These are phyloP conservation scores for Pontederia crassipes DNA, from an alignment of 176 grass and related monocot genomes.

Conservation along the genomic window DNA sequence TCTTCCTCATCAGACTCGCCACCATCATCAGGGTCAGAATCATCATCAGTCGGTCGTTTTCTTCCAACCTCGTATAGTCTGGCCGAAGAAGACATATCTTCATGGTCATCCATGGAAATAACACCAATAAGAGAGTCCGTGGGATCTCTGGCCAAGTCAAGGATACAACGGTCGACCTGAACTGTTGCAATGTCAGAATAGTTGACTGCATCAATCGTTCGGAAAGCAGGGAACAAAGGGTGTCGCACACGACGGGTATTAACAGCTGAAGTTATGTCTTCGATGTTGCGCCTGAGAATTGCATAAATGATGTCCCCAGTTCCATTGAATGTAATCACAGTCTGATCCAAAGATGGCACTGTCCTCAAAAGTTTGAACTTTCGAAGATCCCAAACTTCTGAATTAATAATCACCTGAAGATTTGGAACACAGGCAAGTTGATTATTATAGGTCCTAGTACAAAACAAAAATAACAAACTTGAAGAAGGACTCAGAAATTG, in stretches of 20 bases:
- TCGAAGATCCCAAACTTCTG: slow-evolving; percentile 96
- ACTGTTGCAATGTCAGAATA: slow-evolving; percentile 89
- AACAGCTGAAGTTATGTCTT: slow-evolving; percentile 66
- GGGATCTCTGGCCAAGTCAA: slow-evolving; percentile 73
- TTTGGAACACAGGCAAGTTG: background rate
- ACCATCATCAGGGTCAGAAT: slow-evolving; percentile 88
- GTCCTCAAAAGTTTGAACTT: slow-evolving; percentile 93
- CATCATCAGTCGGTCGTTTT: slow-evolving; percentile 74
- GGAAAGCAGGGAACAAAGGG: slow-evolving; percentile 77
- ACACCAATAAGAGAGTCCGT: slow-evolving; percentile 76
- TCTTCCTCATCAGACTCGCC: slow-evolving; percentile 63
- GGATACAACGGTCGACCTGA: slow-evolving; percentile 82
- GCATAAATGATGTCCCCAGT: slow-evolving; percentile 86
- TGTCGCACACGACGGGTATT: slow-evolving; percentile 69
- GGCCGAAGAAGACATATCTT: slow-evolving; percentile 76
- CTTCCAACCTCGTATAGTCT: slow-evolving; percentile 87
- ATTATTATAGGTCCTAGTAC: too few relatives aligned
- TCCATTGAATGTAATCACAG: slow-evolving; percentile 88
- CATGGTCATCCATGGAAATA: slow-evolving; percentile 82
- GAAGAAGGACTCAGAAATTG: too few relatives aligned
- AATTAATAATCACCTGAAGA: slow-evolving; percentile 83
- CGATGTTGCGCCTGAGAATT: slow-evolving; percentile 75
- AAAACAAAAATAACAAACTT: too few relatives aligned
- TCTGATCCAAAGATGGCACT: slow-evolving; percentile 88
- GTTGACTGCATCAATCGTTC: slow-evolving; percentile 77